Base-by-base conservation (phyloP, 257 asterid species). In the Paraleonurus japonicus region DNA sequence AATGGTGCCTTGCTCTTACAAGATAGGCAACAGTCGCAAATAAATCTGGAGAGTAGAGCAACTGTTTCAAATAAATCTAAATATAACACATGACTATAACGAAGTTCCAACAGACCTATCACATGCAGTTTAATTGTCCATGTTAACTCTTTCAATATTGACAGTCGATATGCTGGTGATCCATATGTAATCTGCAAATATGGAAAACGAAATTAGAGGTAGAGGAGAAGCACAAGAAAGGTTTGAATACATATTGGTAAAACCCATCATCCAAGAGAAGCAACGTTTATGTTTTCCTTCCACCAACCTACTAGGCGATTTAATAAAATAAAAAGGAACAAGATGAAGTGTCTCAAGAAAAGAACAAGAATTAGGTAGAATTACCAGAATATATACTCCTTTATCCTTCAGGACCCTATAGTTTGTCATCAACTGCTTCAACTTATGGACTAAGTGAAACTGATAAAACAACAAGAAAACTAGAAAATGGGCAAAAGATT, bases 371-470 rank as follows among this genome's bases (percentile, higher is more conserved):
- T 57, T 12, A 1, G 72, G 66, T 45, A 45, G 51, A 65, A 32
- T 81, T 85, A 86, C 95, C 87, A 90, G 88, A 78, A 90, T 78
- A 67, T 90, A 90, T 30, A 81, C 84, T 83, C 96, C 95, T 78
- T 85, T 81, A 79, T 90, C 88, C 90, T 87, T 81, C 70, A 90
- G 92, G 61, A 90, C 92, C 96, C 95, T 90, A 88, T 80, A 84
- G 79, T 82, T 83, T 80, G 79, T 75, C 82, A 83, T 80, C 85
- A 87, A 87, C 95, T 79, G 79, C 89, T 83, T 86, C 85, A 87
- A 85, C 79, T 79, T 74, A 78, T 74, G 79, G 81, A 81, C 51
- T 69, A 65, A 81, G 84, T 75, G 80, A 76, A 83, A 81, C 45
- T 73, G 53, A 78, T 71, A 73, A 78, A 73, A 76, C 45, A 74